phyloP scores from a whole-genome alignment of 2,329 filamentous ascomycete species.

The Aureobasidium mangrovei region DNA sequence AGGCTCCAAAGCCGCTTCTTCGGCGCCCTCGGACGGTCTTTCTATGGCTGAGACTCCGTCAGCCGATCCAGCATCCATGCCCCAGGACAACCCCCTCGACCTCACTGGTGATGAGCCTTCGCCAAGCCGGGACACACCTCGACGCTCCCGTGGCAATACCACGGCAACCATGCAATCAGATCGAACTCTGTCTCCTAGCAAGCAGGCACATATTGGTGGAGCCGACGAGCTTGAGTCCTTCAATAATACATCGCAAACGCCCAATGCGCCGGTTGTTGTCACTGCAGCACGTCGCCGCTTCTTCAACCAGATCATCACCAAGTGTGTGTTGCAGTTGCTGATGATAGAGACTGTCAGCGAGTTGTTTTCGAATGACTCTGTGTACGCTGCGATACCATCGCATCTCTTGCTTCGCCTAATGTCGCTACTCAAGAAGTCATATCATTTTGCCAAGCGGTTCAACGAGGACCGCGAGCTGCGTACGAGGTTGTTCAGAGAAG shows the following conservation, averaged over 20 bases:
- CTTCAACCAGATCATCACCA: conserved; percentile 99
- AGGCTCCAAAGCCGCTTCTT: conserved; percentile 29
- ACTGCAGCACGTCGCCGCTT: conserved; percentile 87
- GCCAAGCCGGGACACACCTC: not conserved
- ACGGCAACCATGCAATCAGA: conserved; percentile 11
- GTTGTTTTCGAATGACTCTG: conserved; percentile 92
- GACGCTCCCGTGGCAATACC: conserved; percentile 5
- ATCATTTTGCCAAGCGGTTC: conserved; percentile 93
- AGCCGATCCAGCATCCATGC: conserved; percentile 24
- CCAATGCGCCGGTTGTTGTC: conserved; percentile 84
- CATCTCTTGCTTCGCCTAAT: conserved; percentile 83
- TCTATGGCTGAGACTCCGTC: conserved; percentile 33
- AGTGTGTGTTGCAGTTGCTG: conserved; percentile 90
- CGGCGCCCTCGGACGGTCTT: conserved; percentile 34
- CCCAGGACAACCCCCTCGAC: conserved; percentile 35
- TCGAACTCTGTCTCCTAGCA: not conserved
- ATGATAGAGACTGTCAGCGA: conserved; percentile 99
- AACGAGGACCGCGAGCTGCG: conserved; percentile 95
- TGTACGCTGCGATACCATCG: conserved; percentile 89
- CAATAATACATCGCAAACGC: conserved; percentile 72
- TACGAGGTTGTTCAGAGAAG: conserved; percentile 89
- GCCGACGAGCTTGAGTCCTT: conserved; percentile 67
- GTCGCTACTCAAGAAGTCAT: conserved; percentile 88
- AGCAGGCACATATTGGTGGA: conserved; percentile 19
- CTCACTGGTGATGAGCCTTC: conserved; percentile 29